phyloP scores from a whole-genome alignment of 169 alveolate species.

The Plasmodium vinckei region DNA sequence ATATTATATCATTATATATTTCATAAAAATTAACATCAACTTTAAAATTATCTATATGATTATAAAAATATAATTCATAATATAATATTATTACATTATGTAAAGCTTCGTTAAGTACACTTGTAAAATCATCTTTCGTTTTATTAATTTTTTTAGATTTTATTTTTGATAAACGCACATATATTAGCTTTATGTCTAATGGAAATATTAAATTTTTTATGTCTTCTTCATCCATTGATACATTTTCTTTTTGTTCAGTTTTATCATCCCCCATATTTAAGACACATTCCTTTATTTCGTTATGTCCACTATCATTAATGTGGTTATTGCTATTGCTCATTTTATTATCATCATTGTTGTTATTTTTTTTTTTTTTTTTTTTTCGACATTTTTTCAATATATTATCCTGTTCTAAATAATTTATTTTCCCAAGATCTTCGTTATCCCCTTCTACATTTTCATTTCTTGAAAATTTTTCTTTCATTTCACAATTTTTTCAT shows the following conservation, averaged over 20 bases:
- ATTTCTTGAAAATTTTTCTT: not conserved
- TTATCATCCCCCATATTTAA: not conserved
- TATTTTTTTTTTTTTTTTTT: not conserved
- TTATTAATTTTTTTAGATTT: slow-evolving; percentile 17
- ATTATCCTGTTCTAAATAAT: not conserved
- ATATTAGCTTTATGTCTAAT: slow-evolving; percentile 34
- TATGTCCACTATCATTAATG: not conserved
- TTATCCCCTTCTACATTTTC: not conserved
- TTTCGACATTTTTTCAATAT: not conserved
- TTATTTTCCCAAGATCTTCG: not conserved
- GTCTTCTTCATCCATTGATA: not conserved
- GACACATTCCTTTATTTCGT: not conserved
- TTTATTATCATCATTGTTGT: not conserved
- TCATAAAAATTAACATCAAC: slow-evolving; percentile 40
- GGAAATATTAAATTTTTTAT: slow-evolving; percentile 38
- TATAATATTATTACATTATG: slow-evolving; percentile 30
- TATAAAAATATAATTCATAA: slow-evolving; percentile 53
- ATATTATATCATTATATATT: slow-evolving; percentile 39
- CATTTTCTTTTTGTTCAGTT: not conserved
- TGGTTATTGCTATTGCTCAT: not conserved
- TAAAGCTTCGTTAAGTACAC: slow-evolving; percentile 1
- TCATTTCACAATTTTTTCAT: not conserved
- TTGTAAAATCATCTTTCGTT: slow-evolving; percentile 8
- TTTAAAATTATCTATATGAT: slow-evolving; percentile 17
- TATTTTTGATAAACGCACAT: slow-evolving; percentile 42